Evolutionary conservation across 108 stramenopile genomes (phyloP), one percentile per base, ranked within the genome.

Genomic region (Pseudonitzschia pungens): DNA sequence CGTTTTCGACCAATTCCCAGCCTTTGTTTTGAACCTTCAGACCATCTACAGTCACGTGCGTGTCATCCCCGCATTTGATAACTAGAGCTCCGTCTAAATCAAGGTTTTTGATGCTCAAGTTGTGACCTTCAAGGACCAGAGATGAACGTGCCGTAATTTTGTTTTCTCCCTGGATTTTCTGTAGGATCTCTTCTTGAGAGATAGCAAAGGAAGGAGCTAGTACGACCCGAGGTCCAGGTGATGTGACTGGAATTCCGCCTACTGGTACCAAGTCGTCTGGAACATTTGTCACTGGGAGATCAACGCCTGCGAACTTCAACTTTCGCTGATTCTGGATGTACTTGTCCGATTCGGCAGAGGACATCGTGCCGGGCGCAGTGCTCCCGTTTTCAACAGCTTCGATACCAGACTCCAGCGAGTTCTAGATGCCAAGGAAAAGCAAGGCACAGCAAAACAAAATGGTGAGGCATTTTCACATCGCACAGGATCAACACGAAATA

Each of bases 271-370:
- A 72, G 68, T 92, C 91, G n/a, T 82, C 72, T 18, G 83, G 84
- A 3, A 44, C 58, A 18, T 26, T 29, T 4, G 85, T 85, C 43
- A 90, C 89, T 45, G 80, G 71, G 28, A 92, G 45, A 52, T 90
- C 87, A 20, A 88, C 82, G 11, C 92, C 92, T 0, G 86, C 88
- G 42, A 73, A 83, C 70, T 86, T 88, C 21, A 96, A 84, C 68
- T 96, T 96, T 48, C 88, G 86, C 71, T 89, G 89, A 58, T 93
- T 93, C 66, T 92, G 90, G 60, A 96, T 74, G 79, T 96, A 96
- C 72, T 86, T 87, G 73, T 95, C 91, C 0, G 90, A 88, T 83
- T 92, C 94, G 12, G 94, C 90, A 20, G 87, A 89, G 28, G 91
- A 91, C 90, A 92, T 89, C 43, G 94, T 95, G 11, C 90, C 91